A percentile compares a stretch with the other conserved stretches of the same genome.
Conservation (phyloP, 805 yeast genomes). For the Saccharomycodes ludwigii region DNA sequence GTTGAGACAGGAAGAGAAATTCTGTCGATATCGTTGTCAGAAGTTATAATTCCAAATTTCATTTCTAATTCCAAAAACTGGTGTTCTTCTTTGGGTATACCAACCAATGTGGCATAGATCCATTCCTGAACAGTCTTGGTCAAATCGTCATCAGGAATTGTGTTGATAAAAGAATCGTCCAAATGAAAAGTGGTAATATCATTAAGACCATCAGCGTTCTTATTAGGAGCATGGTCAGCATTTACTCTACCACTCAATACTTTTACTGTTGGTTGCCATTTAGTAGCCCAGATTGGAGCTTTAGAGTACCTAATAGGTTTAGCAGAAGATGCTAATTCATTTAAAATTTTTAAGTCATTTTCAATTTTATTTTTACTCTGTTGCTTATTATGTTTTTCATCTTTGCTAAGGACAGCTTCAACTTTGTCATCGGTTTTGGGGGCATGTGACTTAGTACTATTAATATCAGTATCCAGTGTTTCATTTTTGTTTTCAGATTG, state of each 20-base stretch:
- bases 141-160: slow-evolving; percentile 68
- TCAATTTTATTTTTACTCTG: slow-evolving; percentile 22
- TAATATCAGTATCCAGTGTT: no score
- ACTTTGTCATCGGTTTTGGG: no score
- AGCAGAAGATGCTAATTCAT: slow-evolving; percentile 18
- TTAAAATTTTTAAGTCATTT: slow-evolving; percentile 20
- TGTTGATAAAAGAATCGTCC: slow-evolving; percentile 40
- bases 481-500: slow-evolving; percentile 1
- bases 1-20: slow-evolving; percentile 55
- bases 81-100: slow-evolving; percentile 40
- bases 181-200: slow-evolving; percentile 21
- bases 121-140: slow-evolving; percentile 77
- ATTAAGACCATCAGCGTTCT: slow-evolving; percentile 9
- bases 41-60: slow-evolving; percentile 61
- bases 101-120: slow-evolving; percentile 72
- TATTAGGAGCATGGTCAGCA: background rate
- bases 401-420: no score
- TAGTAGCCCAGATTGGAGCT: slow-evolving; percentile 80
- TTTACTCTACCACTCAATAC: slow-evolving; percentile 9
- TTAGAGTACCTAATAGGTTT: slow-evolving; percentile 51
- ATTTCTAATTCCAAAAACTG: slow-evolving; percentile 60
- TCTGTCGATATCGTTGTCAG: slow-evolving; percentile 48
- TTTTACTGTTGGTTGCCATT: slow-evolving; percentile 40
- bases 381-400: slow-evolving; percentile 18
- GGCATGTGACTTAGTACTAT: no score